These are phyloP conservation scores for Ilyonectria sp. DNA, from an alignment of 2,329 filamentous ascomycete species.

Conservation along the genomic window DNA sequence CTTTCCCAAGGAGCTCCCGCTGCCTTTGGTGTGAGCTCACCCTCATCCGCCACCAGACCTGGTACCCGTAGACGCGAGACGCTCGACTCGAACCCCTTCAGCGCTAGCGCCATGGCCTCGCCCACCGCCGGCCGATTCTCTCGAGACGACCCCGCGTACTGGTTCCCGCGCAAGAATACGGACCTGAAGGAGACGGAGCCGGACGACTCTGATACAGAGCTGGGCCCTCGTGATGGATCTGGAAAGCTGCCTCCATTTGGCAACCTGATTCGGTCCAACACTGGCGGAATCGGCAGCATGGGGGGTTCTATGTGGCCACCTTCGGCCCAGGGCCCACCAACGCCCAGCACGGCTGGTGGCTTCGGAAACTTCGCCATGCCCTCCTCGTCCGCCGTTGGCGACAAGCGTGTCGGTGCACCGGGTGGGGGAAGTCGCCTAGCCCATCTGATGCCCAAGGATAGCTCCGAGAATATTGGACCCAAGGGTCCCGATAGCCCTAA, in stretches of 20 bases:
- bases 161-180: slow-evolving; percentile 68
- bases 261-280: slow-evolving; percentile 69
- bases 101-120: slow-evolving; percentile 68
- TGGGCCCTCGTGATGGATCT: slow-evolving; percentile 50
- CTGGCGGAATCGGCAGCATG: slow-evolving; percentile 63
- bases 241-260: slow-evolving; percentile 58
- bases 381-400: slow-evolving; percentile 70
- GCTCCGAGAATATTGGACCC: slow-evolving; percentile 72
- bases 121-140: slow-evolving; percentile 74
- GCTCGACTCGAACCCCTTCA: slow-evolving; percentile 76
- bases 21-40: slow-evolving; percentile 80
- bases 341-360: slow-evolving; percentile 77
- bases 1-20: slow-evolving; percentile 79
- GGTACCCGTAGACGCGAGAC: slow-evolving; percentile 88
- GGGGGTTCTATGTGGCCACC: slow-evolving; percentile 61
- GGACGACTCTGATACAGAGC: slow-evolving; percentile 63
- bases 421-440: slow-evolving; percentile 88
- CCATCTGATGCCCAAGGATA: slow-evolving; percentile 86
- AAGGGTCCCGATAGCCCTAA: slow-evolving; percentile 66
- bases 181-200: slow-evolving; percentile 71
- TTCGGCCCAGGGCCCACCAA: slow-evolving; percentile 64
- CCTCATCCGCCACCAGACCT: slow-evolving; percentile 79
- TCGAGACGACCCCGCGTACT: slow-evolving; percentile 74
- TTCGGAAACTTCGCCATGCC: slow-evolving; percentile 92
- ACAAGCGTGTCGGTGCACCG: slow-evolving; percentile 81